Evolutionary conservation across 805 yeast genomes (phyloP).

Genomic region (Candida loeiensis): DNA sequence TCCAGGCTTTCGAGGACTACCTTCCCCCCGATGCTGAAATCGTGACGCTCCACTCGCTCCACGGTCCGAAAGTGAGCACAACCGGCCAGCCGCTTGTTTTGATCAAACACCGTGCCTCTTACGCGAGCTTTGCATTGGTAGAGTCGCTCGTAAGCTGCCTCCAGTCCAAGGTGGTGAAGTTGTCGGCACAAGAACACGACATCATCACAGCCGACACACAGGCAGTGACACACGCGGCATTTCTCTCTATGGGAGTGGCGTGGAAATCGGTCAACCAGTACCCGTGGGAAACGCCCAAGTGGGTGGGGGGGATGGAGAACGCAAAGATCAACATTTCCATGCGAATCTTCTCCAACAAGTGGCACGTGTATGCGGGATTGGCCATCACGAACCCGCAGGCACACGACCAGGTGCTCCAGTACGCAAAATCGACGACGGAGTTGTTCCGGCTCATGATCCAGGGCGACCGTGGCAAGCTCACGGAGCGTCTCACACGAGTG

Average conservation of each 20-base stretch:
- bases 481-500: slow-evolving; percentile 59
- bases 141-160: slow-evolving; percentile 65
- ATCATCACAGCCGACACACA: slow-evolving; percentile 96
- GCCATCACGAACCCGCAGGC: slow-evolving; percentile 96
- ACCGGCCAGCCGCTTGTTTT: slow-evolving; percentile 91
- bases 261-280: slow-evolving; percentile 82
- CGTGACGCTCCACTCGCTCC: slow-evolving; percentile 84
- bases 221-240: slow-evolving; percentile 98
- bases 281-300: slow-evolving; percentile 85
- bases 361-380: slow-evolving; percentile 98
- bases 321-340: slow-evolving; percentile 92
- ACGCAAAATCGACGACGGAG: slow-evolving; percentile 79
- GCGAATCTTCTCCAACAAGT: slow-evolving; percentile 86
- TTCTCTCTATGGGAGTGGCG: slow-evolving; percentile 93
- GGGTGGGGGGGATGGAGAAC: slow-evolving; percentile 94
- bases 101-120: slow-evolving; percentile 66
- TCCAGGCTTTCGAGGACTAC: slow-evolving; percentile 72
- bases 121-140: slow-evolving; percentile 57
- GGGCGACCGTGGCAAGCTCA: slow-evolving; percentile 56
- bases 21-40: slow-evolving; percentile 80
- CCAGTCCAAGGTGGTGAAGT: slow-evolving; percentile 69
- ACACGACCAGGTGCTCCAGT: slow-evolving; percentile 85
- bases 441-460: slow-evolving; percentile 80
- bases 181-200: slow-evolving; percentile 88
- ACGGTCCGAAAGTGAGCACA: slow-evolving; percentile 88